Evolutionary conservation across 23 red algal species (phyloP).

Genomic region (Gracilaria domingensis): DNA sequence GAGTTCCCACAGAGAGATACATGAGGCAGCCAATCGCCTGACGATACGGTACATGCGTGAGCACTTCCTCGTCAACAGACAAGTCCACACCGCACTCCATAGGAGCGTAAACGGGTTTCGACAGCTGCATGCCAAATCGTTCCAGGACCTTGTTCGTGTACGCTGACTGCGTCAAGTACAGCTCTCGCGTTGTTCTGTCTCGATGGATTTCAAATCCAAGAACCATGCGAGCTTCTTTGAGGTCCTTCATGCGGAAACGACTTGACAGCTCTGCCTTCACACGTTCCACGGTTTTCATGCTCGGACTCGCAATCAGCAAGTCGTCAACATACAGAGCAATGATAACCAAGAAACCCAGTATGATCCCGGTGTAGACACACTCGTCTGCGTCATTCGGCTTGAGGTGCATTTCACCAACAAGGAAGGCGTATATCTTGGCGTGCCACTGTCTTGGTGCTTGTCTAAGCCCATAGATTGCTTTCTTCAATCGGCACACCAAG

Average conservation of each 20-base stretch:
- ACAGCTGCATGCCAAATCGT: conserved; percentile 47
- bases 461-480: conserved; percentile 53
- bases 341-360: conserved; percentile 29
- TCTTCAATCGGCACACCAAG: conserved; percentile 44
- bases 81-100: conserved; percentile 38
- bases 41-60: not conserved
- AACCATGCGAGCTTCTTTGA: conserved; percentile 39
- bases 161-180: conserved; percentile 36
- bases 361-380: conserved; percentile 48
- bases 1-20: conserved; percentile 47
- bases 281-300: conserved; percentile 12
- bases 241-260: conserved; percentile 51
- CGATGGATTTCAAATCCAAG: conserved; percentile 48
- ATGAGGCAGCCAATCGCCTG: conserved; percentile 43
- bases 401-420: conserved; percentile 37
- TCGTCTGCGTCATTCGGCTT: conserved; percentile 34
- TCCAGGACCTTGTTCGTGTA: conserved; percentile 51
- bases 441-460: conserved; percentile 45
- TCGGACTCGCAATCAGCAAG: conserved; percentile 30
- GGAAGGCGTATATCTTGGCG: conserved; percentile 32
- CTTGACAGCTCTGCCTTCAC: conserved; percentile 40
- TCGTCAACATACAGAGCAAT: conserved; percentile 57
- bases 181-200: not conserved
- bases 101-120: conserved; percentile 29
- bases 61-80: not conserved